phyloP scores from a whole-genome alignment of 169 alveolate genomes.

The Cryptosporidium tyzzeri region DNA sequence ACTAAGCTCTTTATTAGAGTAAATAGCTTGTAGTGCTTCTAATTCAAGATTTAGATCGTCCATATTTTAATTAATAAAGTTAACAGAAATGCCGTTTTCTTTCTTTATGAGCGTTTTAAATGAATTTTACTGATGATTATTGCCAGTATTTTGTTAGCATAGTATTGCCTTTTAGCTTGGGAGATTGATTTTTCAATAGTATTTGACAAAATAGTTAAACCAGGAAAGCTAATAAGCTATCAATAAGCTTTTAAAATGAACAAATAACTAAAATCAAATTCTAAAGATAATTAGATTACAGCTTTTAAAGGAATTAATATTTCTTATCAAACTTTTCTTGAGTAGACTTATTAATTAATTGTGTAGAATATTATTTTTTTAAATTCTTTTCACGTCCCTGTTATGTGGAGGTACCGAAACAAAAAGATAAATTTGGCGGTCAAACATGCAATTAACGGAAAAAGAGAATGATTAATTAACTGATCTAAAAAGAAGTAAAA shows the following conservation, averaged over 20 bases:
- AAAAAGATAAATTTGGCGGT: not conserved
- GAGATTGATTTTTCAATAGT: not conserved
- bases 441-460: constrained; percentile 1
- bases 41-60: constrained; percentile 55
- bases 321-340: not conserved
- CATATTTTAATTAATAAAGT: not conserved
- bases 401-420: not conserved
- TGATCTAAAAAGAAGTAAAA: not conserved
- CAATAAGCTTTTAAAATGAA: no score
- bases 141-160: not conserved
- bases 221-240: no score
- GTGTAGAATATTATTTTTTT: not conserved
- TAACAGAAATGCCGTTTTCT: not conserved
- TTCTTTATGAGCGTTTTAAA: not conserved
- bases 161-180: not conserved
- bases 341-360: no score
- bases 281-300: not conserved
- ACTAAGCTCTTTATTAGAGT: constrained; percentile 38
- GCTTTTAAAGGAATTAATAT: no score
- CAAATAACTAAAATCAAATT: no score
- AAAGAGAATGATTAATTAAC: not conserved
- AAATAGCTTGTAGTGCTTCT: constrained; percentile 63
- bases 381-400: not conserved
- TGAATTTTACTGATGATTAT: no score
- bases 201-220: not conserved